A percentile compares a stretch with the other conserved stretches of the same genome.
These are phyloP conservation scores for Ophiognomonia clavigignenti-juglandacearum DNA, from an alignment of 2,329 filamentous ascomycete species.

Conservation along the genomic window DNA sequence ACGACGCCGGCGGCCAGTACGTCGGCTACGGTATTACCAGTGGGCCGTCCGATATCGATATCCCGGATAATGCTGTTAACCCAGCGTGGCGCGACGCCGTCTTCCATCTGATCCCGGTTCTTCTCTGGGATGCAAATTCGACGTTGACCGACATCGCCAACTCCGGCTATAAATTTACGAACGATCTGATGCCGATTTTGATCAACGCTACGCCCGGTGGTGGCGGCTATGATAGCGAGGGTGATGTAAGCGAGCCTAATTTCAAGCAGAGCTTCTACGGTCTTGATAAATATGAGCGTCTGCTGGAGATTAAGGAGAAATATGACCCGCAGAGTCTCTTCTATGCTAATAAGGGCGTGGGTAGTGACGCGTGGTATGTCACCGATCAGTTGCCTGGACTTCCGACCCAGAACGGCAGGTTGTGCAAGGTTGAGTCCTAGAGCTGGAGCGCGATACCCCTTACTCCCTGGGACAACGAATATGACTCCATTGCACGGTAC, in stretches of 20 bases:
- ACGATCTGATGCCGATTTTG: conserved; percentile 20
- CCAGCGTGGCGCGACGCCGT: conserved; percentile 43
- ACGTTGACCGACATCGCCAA: conserved; percentile 5
- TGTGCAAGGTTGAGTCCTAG: too few species aligned
- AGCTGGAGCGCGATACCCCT: too few species aligned
- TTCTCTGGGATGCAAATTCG: conserved; percentile 19
- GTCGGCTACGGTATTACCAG: conserved; percentile 19
- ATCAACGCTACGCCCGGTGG: not conserved
- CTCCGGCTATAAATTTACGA: conserved; percentile 18
- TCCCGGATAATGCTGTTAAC: conserved; percentile 35
- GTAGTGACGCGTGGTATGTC: not conserved
- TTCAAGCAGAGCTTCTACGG: not conserved
- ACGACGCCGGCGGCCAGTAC: conserved; percentile 22
- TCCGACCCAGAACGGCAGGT: not conserved
- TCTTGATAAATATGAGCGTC: not conserved
- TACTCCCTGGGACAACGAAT: too few species aligned
- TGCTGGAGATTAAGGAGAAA: not conserved
- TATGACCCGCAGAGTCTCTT: not conserved
- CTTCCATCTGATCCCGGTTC: conserved; percentile 30
- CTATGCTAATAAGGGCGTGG: not conserved
- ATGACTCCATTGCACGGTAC: too few species aligned
- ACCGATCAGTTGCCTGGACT: not conserved
- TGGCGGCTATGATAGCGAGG: not conserved
- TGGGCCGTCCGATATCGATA: not conserved
- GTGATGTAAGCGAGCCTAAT: not conserved